phyloP scores from a whole-genome alignment of 2,329 filamentous ascomycete genomes.

The Podosphaera fusca region DNA sequence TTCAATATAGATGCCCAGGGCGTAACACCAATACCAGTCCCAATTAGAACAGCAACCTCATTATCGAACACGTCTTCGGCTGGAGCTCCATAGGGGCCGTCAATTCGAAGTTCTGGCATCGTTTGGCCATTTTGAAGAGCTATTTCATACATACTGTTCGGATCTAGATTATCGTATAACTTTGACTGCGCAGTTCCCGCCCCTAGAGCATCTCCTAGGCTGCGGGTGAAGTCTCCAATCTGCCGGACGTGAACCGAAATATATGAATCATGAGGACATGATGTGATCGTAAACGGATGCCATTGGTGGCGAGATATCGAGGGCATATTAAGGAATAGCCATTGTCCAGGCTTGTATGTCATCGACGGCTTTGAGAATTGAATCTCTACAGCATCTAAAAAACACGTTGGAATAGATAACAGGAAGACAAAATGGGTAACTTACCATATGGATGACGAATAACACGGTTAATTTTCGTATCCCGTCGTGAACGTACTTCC shows the following conservation, averaged over 20 bases:
- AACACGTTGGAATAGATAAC: slow-evolving; percentile 12
- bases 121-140: slow-evolving; percentile 78
- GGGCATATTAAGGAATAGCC: slow-evolving; percentile 88
- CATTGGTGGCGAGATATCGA: slow-evolving; percentile 76
- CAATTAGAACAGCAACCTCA: slow-evolving; percentile 67
- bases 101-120: slow-evolving; percentile 76
- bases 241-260: slow-evolving; percentile 87
- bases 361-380: slow-evolving; percentile 93
- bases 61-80: slow-evolving; percentile 95
- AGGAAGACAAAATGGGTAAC: slow-evolving; percentile 12
- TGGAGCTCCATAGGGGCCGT: slow-evolving; percentile 88
- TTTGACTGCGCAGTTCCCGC: slow-evolving; percentile 71
- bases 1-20: slow-evolving; percentile 78
- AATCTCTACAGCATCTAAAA: slow-evolving; percentile 71
- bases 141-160: slow-evolving; percentile 93
- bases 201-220: slow-evolving; percentile 89
- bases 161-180: slow-evolving; percentile 75
- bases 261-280: slow-evolving; percentile 87
- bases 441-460: slow-evolving; percentile 84
- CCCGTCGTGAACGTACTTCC: slow-evolving; percentile 61
- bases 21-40: slow-evolving; percentile 70
- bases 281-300: slow-evolving; percentile 98
- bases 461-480: slow-evolving; percentile 79
- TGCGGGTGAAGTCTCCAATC: slow-evolving; percentile 84
- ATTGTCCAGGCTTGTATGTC: slow-evolving; percentile 95